A percentile compares a stretch with the other conserved stretches of the same genome.
Evolutionary conservation across 169 alveolate genomes (phyloP).

Genomic region (Plasmodium vinckei): DNA sequence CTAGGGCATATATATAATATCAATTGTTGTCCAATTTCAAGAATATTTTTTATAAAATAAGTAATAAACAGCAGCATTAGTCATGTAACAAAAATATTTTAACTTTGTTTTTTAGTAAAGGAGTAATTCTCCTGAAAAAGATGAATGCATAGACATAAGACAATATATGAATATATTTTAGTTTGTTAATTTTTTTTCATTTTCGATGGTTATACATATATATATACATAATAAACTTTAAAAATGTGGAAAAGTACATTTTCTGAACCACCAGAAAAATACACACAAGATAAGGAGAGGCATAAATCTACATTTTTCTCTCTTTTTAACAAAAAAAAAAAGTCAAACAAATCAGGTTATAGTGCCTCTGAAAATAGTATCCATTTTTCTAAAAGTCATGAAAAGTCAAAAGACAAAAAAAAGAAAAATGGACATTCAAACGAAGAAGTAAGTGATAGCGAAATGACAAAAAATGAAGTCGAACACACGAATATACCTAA

Average conservation of each 20-base stretch:
- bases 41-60: too few species aligned
- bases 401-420: neutral
- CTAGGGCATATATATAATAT: too few species aligned
- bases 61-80: too few species aligned
- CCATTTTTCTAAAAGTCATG: conserved; percentile 4
- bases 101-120: too few species aligned
- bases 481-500: neutral
- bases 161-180: conserved; percentile 1
- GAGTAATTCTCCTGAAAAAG: too few species aligned
- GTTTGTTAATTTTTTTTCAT: neutral
- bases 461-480: neutral
- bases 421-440: neutral
- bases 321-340: conserved; percentile 47
- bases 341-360: conserved; percentile 10
- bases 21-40: too few species aligned
- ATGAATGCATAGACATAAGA: neutral
- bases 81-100: too few species aligned
- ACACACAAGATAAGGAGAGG: conserved; percentile 13
- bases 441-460: neutral
- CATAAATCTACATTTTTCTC: conserved; percentile 50
- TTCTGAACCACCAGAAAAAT: conserved; percentile 5
- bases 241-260: conserved; percentile 28
- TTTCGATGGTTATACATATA: too few species aligned
- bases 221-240: neutral
- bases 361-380: conserved; percentile 7